Conservation (phyloP, 805 yeast species). For the Starmerella vitae region DNA sequence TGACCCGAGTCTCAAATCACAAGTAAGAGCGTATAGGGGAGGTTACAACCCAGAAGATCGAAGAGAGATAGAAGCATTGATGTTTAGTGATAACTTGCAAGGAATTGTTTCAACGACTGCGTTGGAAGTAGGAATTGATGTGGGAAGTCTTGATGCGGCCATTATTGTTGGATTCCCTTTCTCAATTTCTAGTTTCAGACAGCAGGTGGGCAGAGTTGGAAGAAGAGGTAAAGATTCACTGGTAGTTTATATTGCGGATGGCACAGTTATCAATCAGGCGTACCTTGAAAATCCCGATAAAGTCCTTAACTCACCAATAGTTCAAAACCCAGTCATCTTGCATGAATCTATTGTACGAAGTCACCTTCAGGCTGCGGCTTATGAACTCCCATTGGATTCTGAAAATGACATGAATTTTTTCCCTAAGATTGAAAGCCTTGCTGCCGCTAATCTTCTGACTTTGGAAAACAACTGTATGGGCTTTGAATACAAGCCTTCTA, state of each 20-base stretch:
- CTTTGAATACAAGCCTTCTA: slow-evolving; percentile 57
- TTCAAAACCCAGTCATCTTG: slow-evolving; percentile 46
- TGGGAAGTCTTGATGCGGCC: slow-evolving; percentile 85
- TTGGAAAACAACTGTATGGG: slow-evolving; percentile 40
- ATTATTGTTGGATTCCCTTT: slow-evolving; percentile 86
- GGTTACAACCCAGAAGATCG: slow-evolving; percentile 84
- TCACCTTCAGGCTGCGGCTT: slow-evolving; percentile 91
- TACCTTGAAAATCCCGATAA: slow-evolving; percentile 58
- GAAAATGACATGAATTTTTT: slow-evolving; percentile 47
- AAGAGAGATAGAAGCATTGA: slow-evolving; percentile 70
- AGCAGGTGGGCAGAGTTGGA: slow-evolving; percentile 96
- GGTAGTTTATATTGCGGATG: slow-evolving; percentile 70
- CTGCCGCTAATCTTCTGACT: slow-evolving; percentile 2
- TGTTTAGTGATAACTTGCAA: slow-evolving; percentile 74
- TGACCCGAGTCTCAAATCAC: slow-evolving; percentile 26
- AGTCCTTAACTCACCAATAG: slow-evolving; percentile 40
- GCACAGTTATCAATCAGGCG: slow-evolving; percentile 71
- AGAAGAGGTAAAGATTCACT: slow-evolving; percentile 68
- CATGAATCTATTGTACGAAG: slow-evolving; percentile 50
- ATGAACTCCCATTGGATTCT: slow-evolving; percentile 51
- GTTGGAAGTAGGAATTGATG: slow-evolving; percentile 86
- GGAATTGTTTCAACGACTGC: slow-evolving; percentile 95
- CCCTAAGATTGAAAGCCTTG: slow-evolving; percentile 24
- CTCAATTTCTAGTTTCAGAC: slow-evolving; percentile 76
- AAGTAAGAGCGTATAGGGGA: slow-evolving; percentile 55